phyloP scores from a whole-genome alignment of 208 protist genomes.

The Leptomonas seymouri region DNA sequence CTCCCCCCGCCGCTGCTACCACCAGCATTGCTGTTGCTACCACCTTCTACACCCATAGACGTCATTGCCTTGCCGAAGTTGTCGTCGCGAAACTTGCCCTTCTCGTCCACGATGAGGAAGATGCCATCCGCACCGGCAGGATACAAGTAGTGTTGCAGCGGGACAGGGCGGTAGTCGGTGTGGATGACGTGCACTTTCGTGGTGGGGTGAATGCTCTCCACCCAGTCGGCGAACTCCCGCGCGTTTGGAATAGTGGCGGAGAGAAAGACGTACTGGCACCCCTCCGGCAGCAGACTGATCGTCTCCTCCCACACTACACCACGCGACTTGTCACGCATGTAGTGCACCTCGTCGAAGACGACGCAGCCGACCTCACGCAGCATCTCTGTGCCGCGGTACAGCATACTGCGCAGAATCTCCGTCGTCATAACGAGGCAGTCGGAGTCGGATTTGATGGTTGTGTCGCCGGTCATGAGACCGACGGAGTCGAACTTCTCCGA shows the following conservation, averaged over 20 bases:
- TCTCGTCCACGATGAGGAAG: constrained; percentile 97
- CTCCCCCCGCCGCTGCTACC: constrained; percentile 24
- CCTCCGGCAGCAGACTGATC: constrained; percentile 98
- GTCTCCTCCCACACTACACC: constrained; percentile 99
- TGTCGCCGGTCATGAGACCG: constrained; percentile 99
- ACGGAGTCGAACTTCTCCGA: constrained; percentile 97
- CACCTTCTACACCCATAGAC: constrained; percentile 61
- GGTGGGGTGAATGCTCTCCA: constrained; percentile 96
- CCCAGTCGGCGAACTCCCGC: constrained; percentile 99
- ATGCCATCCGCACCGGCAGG: constrained; percentile 97
- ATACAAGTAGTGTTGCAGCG: constrained; percentile 99
- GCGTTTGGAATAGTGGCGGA: constrained; percentile 99
- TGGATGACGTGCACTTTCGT: constrained; percentile 99
- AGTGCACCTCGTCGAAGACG: constrained; percentile 99
- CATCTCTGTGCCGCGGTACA: constrained; percentile 98
- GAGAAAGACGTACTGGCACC: constrained; percentile 99
- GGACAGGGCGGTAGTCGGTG: constrained; percentile 99
- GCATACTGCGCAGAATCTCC: constrained; percentile 99
- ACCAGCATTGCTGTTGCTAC: constrained; percentile 19
- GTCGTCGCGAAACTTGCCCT: constrained; percentile 94
- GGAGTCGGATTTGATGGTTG: constrained; percentile 98
- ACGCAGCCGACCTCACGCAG: constrained; percentile 99
- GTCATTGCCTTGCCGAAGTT: constrained; percentile 97
- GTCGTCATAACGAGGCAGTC: constrained; percentile 99
- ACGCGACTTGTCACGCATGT: constrained; percentile 99